These are phyloP conservation scores for Pseudozyma flocculosa DNA, from an alignment of 1,284 basidiomycete species.

Conservation along the genomic window DNA sequence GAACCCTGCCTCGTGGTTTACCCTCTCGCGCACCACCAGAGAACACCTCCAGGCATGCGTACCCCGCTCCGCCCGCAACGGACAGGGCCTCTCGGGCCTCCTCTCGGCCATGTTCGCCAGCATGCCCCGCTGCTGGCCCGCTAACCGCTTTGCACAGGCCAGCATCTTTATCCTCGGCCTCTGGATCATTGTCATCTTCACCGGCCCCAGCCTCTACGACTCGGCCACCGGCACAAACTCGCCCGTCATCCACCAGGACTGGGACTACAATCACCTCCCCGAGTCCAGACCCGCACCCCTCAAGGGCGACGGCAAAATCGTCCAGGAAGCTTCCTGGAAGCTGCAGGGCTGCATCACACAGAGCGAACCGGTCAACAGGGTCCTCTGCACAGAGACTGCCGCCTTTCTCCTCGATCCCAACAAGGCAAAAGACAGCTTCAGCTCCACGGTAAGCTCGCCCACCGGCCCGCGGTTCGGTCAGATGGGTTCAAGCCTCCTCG, in stretches of 20 bases:
- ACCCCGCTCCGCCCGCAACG: slow-evolving; percentile 20
- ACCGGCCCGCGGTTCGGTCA: too few species aligned
- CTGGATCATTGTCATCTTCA: slow-evolving; percentile 45
- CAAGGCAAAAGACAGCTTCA: slow-evolving; percentile 32
- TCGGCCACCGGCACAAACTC: slow-evolving; percentile 5
- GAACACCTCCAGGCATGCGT: slow-evolving; percentile 38
- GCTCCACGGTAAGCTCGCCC: slow-evolving; percentile 9
- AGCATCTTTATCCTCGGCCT: slow-evolving; percentile 42
- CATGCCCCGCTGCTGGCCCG: slow-evolving; percentile 38
- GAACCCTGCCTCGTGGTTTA: slow-evolving; percentile 30
- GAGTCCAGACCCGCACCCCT: slow-evolving; percentile 28
- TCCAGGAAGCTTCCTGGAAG: slow-evolving; percentile 34
- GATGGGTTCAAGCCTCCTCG: too few species aligned
- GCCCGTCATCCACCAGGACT: slow-evolving; percentile 23
- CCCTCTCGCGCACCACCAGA: slow-evolving; percentile 27
- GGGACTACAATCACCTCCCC: slow-evolving; percentile 31
- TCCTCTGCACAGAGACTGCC: slow-evolving; percentile 24
- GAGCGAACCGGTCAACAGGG: slow-evolving; percentile 21
- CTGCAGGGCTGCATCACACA: slow-evolving; percentile 26
- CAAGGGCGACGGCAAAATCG: slow-evolving; percentile 40
- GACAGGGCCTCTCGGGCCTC: slow-evolving; percentile 21
- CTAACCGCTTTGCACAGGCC: slow-evolving; percentile 41
- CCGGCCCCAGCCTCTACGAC: slow-evolving; percentile 18
- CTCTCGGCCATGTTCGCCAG: slow-evolving; percentile 17
- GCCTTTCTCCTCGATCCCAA: slow-evolving; percentile 30